Base-by-base conservation (phyloP, 257 asterid genomes). In the Coffea canephora region DNA sequence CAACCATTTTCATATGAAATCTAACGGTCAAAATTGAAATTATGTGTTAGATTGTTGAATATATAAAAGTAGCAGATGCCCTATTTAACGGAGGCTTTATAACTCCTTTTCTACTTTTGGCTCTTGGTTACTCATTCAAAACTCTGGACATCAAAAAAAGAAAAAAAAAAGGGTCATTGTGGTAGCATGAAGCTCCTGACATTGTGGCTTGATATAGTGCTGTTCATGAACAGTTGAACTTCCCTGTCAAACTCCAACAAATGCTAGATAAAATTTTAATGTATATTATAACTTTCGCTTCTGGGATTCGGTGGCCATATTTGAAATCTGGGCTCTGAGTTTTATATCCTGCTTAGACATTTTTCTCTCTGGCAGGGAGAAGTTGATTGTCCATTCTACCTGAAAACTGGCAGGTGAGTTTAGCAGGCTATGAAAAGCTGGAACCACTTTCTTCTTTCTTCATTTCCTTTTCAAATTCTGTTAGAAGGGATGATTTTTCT, bases 361-460 rank as follows among this genome's bases (percentile, higher is more conserved):
- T 78, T 69, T 66, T 83, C 27, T 81, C 71, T 69, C 77, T 87
- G 79, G 81, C 95, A 95, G 99, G 98, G 96, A 70, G 99, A 92
- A 89, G 97, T 89, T 76, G 97, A 95, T 85, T 95, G 99, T 82
- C 99, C 98, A 21, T 95, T 95, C 88, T 95, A 92, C 89, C 83
- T 95, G 31, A 93, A 93, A 90, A 95, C 99, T 78, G 98, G 98
- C 88, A 95, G 99, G 99, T 95, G 25, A 76, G 91, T 86, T n/a
- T 57, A 49, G 74, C 81, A 65, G 69, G 79, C 77, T 68, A 71
- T 82, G 73, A 76, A 75, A 73, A n/a, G 34, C 76, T 72, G 23
- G 8, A 23, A 78, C 34, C 71, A 72, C 70, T 54, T 74, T 81
- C 36, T 50, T 81, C 66, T 69, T 67, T 74, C 21, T 69, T 67